These are phyloP conservation scores for Oldenlandia corymbosa DNA, from an alignment of 257 asterid species.

Conservation along the genomic window DNA sequence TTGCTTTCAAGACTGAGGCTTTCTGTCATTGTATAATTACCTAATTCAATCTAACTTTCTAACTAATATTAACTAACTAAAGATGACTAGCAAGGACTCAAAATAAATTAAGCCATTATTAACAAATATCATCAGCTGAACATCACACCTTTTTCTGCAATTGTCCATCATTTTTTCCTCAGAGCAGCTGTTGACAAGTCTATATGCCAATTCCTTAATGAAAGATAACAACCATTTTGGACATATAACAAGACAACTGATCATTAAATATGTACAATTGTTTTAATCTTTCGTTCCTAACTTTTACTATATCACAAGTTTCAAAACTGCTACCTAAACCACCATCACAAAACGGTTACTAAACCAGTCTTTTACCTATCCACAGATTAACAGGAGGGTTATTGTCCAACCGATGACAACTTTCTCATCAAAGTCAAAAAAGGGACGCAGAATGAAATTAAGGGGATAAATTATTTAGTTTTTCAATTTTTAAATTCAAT, in stretches of 20 bases:
- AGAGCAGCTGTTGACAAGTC: not conserved
- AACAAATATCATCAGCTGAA: not conserved
- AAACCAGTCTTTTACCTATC: no score
- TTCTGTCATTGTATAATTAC: not conserved
- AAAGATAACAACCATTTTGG: no score
- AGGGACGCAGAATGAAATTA: no score
- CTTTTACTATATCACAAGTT: no score
- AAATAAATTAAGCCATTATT: not conserved
- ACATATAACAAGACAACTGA: no score
- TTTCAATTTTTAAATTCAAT: no score
- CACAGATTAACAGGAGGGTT: not conserved
- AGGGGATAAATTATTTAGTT: no score
- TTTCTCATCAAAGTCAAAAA: no score
- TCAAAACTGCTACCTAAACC: no score
- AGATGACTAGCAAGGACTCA: constrained; percentile 1
- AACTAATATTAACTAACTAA: not conserved
- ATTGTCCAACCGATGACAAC: not conserved
- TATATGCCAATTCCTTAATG: not conserved
- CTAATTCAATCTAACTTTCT: not conserved
- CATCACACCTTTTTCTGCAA: not conserved
- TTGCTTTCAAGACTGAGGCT: constrained; percentile 11
- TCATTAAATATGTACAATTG: no score
- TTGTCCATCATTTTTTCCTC: not conserved
- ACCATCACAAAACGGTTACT: no score
- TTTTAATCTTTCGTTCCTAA: no score